A percentile compares a stretch with the other conserved stretches of the same genome.
Conservation (phyloP, 345 rosid genomes). For the Adansonia digitata region DNA sequence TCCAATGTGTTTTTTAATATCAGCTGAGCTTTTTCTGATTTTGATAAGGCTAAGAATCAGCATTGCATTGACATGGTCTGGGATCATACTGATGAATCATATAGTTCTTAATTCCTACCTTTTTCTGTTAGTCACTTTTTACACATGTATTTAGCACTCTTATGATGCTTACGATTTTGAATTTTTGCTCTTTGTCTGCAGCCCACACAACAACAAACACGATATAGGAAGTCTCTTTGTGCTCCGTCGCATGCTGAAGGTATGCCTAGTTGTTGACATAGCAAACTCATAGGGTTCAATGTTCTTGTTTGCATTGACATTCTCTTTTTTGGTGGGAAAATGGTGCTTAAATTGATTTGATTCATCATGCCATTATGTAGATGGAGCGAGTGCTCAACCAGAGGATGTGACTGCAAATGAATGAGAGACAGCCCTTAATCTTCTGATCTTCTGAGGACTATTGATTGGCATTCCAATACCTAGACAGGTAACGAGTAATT, state of each 20-base stretch:
- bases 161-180: background rate
- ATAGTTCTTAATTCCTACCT: background rate
- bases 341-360: background rate
- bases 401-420: slow-evolving; percentile 43
- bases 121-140: background rate
- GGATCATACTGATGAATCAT: background rate
- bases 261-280: slow-evolving; percentile 19
- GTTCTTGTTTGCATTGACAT: background rate
- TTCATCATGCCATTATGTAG: slow-evolving; percentile 26
- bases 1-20: background rate
- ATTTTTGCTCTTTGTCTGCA: slow-evolving; percentile 13
- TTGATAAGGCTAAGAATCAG: background rate
- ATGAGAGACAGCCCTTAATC: slow-evolving; percentile 23
- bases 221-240: slow-evolving; percentile 89
- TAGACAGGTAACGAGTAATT: slow-evolving; percentile 24
- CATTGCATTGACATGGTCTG: background rate
- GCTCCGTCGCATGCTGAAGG: slow-evolving; percentile 88
- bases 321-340: background rate
- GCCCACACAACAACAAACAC: slow-evolving; percentile 97
- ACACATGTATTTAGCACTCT: background rate
- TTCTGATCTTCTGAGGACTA: slow-evolving; percentile 21
- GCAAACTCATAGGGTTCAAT: background rate
- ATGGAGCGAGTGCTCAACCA: slow-evolving; percentile 53
- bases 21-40: no score
- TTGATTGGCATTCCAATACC: slow-evolving; percentile 32